phyloP scores from a whole-genome alignment of 2,329 filamentous ascomycete species.

The Ascochyta pisi region DNA sequence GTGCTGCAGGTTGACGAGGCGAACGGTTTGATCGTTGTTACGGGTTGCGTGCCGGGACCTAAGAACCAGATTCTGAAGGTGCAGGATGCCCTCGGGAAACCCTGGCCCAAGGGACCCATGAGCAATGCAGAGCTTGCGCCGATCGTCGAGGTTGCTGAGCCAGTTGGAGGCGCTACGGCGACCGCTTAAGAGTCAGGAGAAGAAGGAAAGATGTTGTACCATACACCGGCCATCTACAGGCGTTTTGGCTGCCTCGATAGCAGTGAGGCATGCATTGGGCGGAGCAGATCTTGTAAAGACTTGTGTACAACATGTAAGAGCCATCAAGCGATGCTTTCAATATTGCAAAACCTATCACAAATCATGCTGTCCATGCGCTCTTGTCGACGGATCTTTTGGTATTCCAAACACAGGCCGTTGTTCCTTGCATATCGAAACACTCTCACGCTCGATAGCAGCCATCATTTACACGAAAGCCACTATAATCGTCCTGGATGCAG shows the following conservation, averaged over 20 bases:
- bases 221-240: background rate
- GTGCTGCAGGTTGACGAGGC: slow-evolving; percentile 86
- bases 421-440: too few relatives aligned
- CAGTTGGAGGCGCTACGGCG: slow-evolving; percentile 19
- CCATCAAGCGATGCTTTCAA: background rate
- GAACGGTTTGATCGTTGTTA: slow-evolving; percentile 86
- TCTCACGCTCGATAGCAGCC: background rate
- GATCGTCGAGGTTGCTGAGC: slow-evolving; percentile 16
- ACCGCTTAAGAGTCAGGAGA: slow-evolving; percentile 2
- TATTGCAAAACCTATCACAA: background rate
- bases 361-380: background rate
- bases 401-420: background rate
- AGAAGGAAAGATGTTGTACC: background rate
- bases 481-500: background rate
- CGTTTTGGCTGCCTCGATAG: background rate
- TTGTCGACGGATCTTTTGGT: background rate
- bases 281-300: slow-evolving; percentile 9
- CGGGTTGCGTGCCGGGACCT: slow-evolving; percentile 83
- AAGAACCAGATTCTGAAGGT: slow-evolving; percentile 85
- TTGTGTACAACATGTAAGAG: slow-evolving; percentile 19
- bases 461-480: background rate
- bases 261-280: slow-evolving; percentile 3
- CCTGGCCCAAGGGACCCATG: slow-evolving; percentile 65
- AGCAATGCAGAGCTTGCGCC: slow-evolving; percentile 30
- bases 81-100: slow-evolving; percentile 90